Base-by-base conservation (phyloP, 208 protist genomes). In the Leishmania mexicana region DNA sequence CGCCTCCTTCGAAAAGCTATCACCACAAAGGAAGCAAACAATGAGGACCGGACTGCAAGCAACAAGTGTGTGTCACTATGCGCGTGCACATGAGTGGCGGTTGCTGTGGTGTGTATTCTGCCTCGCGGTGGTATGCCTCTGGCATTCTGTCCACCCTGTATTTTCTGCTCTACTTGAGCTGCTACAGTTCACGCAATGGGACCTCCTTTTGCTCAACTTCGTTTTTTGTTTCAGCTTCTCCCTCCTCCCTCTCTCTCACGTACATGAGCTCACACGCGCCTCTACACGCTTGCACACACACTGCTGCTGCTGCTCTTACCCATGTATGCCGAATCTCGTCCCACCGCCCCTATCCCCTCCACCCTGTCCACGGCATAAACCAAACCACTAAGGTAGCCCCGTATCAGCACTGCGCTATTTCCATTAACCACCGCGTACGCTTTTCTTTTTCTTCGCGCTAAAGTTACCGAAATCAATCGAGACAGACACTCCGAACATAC, bases 401-500 rank as follows among this genome's bases (percentile, higher is more conserved):
- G 28, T 31, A 31, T 73, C 68, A 73, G 38, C 38, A 19, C 68
- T 31, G 68, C 24, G 38, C 11, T 71, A 15, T 21, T 71, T 73
- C 21, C 65, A 17, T 51, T 53, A 17, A 19, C 28, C 6, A 51
- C 19, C 11, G 68, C 68, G n/a, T 3, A 31, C 38, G 13, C 49
- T 38, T 38, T 72, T 47, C 38, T 71, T 28, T 73, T 73, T 73
- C 68, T n/a, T 73, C 11, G 6, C 24, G 11, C 19, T 15, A 0
- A 51, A 40, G 11, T 53, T 7, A n/a, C 65, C 38, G 38, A 71
- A n/a, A 45, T 47, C 13, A 10, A 45, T 35, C 65, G 47, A 47
- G 31, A 79, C 17, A 75, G n/a, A 76, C 47, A 70, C 42, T 75
- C 19, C 13, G 54, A 79, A 49, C 7, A 79, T 64, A 53, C 1